Percentiles rank a stretch among this genome's conserved stretches.
These are phyloP conservation scores for Geotrichum reessii DNA, from an alignment of 1,139 yeast species.

Conservation along the genomic window DNA sequence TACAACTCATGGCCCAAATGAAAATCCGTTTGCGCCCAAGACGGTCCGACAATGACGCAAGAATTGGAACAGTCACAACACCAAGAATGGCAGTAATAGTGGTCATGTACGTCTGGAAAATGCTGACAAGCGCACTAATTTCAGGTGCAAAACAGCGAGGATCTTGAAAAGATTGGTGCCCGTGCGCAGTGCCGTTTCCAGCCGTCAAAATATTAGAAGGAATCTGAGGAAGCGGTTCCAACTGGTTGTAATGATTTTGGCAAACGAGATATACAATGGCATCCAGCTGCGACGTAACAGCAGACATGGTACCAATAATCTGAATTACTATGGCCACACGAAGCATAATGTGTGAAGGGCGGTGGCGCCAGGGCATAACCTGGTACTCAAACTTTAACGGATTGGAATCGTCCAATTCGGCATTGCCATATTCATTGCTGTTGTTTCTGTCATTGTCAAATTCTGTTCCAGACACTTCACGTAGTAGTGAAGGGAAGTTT, in stretches of 20 bases:
- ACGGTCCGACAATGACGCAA: constrained; percentile 56
- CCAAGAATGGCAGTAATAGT: constrained; percentile 26
- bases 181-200: neutral
- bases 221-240: constrained; percentile 12
- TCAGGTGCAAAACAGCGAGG: constrained; percentile 28
- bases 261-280: constrained; percentile 28
- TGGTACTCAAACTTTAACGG: constrained; percentile 14
- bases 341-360: constrained; percentile 21
- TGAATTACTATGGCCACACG: constrained; percentile 20
- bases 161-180: constrained; percentile 17
- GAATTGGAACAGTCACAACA: constrained; percentile 30
- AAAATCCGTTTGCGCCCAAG: constrained; percentile 54
- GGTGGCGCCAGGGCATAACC: constrained; percentile 17
- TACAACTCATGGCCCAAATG: constrained; percentile 30
- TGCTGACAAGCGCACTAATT: constrained; percentile 28
- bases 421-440: neutral
- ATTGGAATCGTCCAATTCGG: neutral
- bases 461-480: no score
- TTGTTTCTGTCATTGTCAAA: neutral
- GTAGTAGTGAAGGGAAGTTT: no score
- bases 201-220: constrained; percentile 6
- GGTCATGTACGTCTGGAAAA: constrained; percentile 27
- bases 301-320: constrained; percentile 24
- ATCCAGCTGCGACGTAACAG: constrained; percentile 26
- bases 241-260: constrained; percentile 20